Conservation (phyloP, 345 rosid species). For the Mercurialis annua region DNA sequence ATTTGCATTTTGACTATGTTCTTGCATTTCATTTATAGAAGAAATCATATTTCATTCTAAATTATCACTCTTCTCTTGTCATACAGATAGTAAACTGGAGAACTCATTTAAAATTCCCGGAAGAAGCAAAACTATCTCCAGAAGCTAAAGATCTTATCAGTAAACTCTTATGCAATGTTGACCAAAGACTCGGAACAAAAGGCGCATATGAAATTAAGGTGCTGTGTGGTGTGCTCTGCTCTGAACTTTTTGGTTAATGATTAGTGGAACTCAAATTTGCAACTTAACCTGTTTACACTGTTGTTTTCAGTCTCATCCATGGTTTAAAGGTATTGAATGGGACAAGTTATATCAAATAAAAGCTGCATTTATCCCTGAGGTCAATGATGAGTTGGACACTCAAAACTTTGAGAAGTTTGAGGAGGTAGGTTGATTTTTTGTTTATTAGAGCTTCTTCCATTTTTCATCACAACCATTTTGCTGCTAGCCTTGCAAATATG, state of each 20-base stretch:
- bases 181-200: constrained; percentile 62
- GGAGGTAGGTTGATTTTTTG: constrained; percentile 39
- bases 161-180: constrained; percentile 60
- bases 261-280: neutral
- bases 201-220: constrained; percentile 67
- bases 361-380: constrained; percentile 65
- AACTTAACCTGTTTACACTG: constrained; percentile 5
- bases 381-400: constrained; percentile 57
- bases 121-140: constrained; percentile 52
- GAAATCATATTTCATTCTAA: constrained; percentile 5
- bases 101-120: constrained; percentile 60
- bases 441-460: neutral
- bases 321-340: constrained; percentile 64
- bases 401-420: constrained; percentile 73
- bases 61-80: neutral
- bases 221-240: constrained; percentile 19
- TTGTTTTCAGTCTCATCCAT: constrained; percentile 47
- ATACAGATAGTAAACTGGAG: constrained; percentile 70
- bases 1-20: neutral
- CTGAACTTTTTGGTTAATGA: constrained; percentile 2
- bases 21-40: neutral
- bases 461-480: neutral
- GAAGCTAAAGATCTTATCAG: constrained; percentile 62
- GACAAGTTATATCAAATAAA: constrained; percentile 50
- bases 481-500: constrained; percentile 1